These are phyloP conservation scores for Solanum clarkiae DNA, from an alignment of 257 asterid species.

Conservation along the genomic window DNA sequence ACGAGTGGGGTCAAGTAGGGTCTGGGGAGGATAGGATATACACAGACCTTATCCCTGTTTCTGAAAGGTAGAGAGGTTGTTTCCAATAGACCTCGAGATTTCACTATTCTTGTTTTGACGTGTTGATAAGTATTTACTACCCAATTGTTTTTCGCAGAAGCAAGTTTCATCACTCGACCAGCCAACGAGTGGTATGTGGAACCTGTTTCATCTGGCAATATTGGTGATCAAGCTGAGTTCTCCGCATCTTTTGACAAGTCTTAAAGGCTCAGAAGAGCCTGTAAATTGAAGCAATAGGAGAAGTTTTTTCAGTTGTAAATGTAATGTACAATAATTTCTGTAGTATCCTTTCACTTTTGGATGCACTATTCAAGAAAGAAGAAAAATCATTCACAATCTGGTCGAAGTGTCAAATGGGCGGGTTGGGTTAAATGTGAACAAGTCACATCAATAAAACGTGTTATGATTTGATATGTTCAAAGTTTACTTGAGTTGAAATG, in stretches of 20 bases:
- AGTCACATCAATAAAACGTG: neutral
- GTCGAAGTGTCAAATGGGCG: neutral
- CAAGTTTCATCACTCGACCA: slow-evolving; percentile 20
- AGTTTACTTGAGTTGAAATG: neutral
- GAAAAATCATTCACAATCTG: neutral
- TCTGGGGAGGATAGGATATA: no score
- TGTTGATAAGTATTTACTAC: neutral
- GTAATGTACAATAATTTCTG: neutral
- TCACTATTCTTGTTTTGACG: neutral
- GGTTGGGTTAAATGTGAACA: neutral
- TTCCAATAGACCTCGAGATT: no score
- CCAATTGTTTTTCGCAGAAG: slow-evolving; percentile 3
- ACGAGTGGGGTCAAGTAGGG: no score
- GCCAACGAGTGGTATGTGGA: slow-evolving; percentile 10
- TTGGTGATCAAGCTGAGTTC: neutral
- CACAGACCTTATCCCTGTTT: no score
- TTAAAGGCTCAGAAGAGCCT: neutral
- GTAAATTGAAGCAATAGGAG: neutral
- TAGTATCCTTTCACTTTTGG: neutral
- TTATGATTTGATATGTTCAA: neutral
- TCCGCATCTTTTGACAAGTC: neutral
- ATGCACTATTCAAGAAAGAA: neutral
- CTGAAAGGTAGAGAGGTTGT: no score
- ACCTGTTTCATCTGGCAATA: neutral
- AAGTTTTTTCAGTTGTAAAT: neutral